A percentile compares a stretch with the other conserved stretches of the same genome.
These are phyloP conservation scores for Miscanthus sacchariflorus DNA, from an alignment of 202 grass and related monocot species.

Conservation along the genomic window DNA sequence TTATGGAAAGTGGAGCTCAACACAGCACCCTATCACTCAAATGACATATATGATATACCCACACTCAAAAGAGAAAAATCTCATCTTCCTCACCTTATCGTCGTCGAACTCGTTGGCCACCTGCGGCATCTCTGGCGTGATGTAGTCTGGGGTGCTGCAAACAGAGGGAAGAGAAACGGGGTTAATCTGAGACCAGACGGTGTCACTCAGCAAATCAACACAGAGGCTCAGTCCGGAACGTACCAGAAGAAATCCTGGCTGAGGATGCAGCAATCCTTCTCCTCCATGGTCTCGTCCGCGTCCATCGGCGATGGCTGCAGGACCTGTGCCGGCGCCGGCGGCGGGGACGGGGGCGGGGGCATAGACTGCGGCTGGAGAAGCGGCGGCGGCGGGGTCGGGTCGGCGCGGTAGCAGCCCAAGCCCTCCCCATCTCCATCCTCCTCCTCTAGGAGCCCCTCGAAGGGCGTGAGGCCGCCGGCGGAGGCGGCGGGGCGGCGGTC, in stretches of 20 bases:
- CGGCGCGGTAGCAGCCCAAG: not conserved
- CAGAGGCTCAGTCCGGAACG: not conserved
- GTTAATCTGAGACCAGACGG: slow-evolving; percentile 2
- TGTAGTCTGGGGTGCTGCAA: slow-evolving; percentile 86
- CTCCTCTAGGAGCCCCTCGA: slow-evolving; percentile 68
- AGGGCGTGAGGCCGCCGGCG: slow-evolving; percentile 10
- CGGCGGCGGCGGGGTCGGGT: not conserved
- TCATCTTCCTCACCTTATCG: slow-evolving; percentile 60
- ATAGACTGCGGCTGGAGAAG: not conserved
- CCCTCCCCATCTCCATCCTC: not conserved
- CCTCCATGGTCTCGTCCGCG: slow-evolving; percentile 58
- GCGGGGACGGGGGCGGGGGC: not conserved
- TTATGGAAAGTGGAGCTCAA: not conserved
- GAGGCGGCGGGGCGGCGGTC: not conserved
- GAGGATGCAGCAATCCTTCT: slow-evolving; percentile 84
- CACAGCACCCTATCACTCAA: not conserved
- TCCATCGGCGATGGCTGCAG: slow-evolving; percentile 27
- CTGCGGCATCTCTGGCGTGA: slow-evolving; percentile 83
- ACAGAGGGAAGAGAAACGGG: not conserved
- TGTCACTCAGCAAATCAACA: not conserved
- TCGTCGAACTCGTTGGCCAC: slow-evolving; percentile 53
- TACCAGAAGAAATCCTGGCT: slow-evolving; percentile 99
- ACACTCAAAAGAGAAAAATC: not conserved
- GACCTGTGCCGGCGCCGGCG: not conserved
- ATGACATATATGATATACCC: not conserved